These are phyloP conservation scores for Aspergillus costaricaensis DNA, from an alignment of 2,329 filamentous ascomycete species.

Conservation along the genomic window DNA sequence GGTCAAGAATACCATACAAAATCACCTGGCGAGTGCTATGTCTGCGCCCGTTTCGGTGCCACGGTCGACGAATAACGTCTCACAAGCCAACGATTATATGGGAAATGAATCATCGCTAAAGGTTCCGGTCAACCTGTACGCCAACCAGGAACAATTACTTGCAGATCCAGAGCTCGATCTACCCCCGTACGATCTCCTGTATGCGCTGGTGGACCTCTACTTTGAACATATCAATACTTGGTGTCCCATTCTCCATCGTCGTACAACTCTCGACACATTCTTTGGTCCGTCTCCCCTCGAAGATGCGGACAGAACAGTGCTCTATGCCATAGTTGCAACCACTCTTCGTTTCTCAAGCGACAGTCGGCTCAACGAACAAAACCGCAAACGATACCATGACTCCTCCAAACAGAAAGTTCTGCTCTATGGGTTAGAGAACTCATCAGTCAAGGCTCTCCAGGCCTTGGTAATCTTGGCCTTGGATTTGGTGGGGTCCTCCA, in stretches of 20 bases:
- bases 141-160: slow-evolving; percentile 51
- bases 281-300: slow-evolving; percentile 77
- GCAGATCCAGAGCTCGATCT: slow-evolving; percentile 63
- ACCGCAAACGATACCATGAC: slow-evolving; percentile 73
- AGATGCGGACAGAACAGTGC: slow-evolving; percentile 76
- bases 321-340: slow-evolving; percentile 87
- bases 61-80: slow-evolving; percentile 24
- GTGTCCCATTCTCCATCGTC: slow-evolving; percentile 87
- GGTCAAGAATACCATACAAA: slow-evolving; percentile 28
- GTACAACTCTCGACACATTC: slow-evolving; percentile 76
- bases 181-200: slow-evolving; percentile 73
- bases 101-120: slow-evolving; percentile 55
- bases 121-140: slow-evolving; percentile 60
- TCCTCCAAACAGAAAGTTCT: slow-evolving; percentile 83
- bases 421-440: slow-evolving; percentile 84
- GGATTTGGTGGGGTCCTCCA: slow-evolving; percentile 81
- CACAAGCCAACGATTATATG: slow-evolving; percentile 41
- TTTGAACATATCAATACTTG: slow-evolving; percentile 80
- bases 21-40: slow-evolving; percentile 26
- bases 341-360: slow-evolving; percentile 84
- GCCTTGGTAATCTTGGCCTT: slow-evolving; percentile 84
- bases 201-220: slow-evolving; percentile 72
- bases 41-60: slow-evolving; percentile 26
- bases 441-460: slow-evolving; percentile 83
- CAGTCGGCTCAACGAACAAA: slow-evolving; percentile 69